Base-by-base conservation (phyloP, 306 rosid genomes). In the Vigna trinervia region DNA sequence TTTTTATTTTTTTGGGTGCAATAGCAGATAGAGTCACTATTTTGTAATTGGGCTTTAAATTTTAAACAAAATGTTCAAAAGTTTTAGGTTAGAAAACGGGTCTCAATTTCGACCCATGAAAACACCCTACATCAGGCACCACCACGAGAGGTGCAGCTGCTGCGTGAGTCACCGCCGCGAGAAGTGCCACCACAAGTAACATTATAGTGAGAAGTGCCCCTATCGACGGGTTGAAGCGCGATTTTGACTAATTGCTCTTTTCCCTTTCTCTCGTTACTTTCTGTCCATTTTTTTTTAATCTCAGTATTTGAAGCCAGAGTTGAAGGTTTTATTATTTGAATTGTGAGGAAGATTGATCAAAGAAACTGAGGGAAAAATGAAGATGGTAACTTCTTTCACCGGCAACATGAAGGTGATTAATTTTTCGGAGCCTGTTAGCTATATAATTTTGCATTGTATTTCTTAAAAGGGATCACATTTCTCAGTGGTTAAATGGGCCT, bases 321-420 rank as follows among this genome's bases (percentile, higher is more conserved):
- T 45, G 36, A 30, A 34, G 11, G 0, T 10, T 41, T 14, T 38
- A n/a, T n/a, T 19, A n/a, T 52, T 5, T 72, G 28, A 43, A 3
- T 23, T 45, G 11, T 26, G 60, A 73, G 19, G 84, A 72, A 60
- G 75, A 30, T 68, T 23, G 22, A 62, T 26, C 4, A 8, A 56
- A 69, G 19, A 62, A 71, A 19, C 51, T 0, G 52, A 59, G 47
- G 36, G 70, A 23, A 75, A 75, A 43, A 82, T 80, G 68, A 81
- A 82, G 85, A 84, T 81, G 83, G 67, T 78, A 1, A 71, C 62
- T 8, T 4, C 74, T 30, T 85, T 85, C 69, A 80, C 4, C 1
- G 78, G 78, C 59, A 82, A 85, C 82, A 52, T 76, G 82, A 85
- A 85, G 84, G 88, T 85, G 36, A 69, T 54, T 28, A 41, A 58